phyloP scores from a whole-genome alignment of 1,284 basidiomycete species.

The Dichomitus squalens region DNA sequence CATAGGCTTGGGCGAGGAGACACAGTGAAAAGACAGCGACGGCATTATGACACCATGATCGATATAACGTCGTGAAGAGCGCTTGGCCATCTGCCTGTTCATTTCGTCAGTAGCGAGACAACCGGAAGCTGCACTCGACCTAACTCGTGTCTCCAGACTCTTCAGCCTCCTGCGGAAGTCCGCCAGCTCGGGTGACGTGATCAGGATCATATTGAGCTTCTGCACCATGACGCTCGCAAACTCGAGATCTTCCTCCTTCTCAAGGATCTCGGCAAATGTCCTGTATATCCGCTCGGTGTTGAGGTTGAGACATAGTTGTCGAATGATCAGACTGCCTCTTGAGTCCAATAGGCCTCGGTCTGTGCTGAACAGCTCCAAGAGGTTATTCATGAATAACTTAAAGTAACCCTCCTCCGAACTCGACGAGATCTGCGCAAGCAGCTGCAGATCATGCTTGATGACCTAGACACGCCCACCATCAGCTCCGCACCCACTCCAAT shows the following conservation, averaged over 20 bases:
- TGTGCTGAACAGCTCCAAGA: constrained; percentile 94
- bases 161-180: constrained; percentile 94
- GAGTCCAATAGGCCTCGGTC: constrained; percentile 90
- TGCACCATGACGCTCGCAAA: constrained; percentile 98
- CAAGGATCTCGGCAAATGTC: constrained; percentile 95
- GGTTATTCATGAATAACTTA: constrained; percentile 93
- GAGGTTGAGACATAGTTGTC: constrained; percentile 92
- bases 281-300: constrained; percentile 96
- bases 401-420: constrained; percentile 96
- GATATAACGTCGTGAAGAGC: constrained; percentile 90
- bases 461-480: constrained; percentile 53
- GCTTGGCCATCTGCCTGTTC: constrained; percentile 88
- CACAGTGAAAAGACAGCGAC: constrained; percentile 97
- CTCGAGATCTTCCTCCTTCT: constrained; percentile 98
- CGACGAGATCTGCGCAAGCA: constrained; percentile 95
- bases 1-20: constrained; percentile 95
- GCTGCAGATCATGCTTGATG: constrained; percentile 93
- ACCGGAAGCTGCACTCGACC: constrained; percentile 25
- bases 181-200: constrained; percentile 93
- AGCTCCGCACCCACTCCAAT: not conserved
- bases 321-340: constrained; percentile 93
- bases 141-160: constrained; percentile 89
- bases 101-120: constrained; percentile 3
- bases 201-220: constrained; percentile 95
- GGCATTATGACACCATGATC: constrained; percentile 99